Percentiles rank a stretch among this genome's conserved stretches.
Conservation (phyloP, 768 basidiomycete genomes). For the Phanerochaete carnosa region DNA sequence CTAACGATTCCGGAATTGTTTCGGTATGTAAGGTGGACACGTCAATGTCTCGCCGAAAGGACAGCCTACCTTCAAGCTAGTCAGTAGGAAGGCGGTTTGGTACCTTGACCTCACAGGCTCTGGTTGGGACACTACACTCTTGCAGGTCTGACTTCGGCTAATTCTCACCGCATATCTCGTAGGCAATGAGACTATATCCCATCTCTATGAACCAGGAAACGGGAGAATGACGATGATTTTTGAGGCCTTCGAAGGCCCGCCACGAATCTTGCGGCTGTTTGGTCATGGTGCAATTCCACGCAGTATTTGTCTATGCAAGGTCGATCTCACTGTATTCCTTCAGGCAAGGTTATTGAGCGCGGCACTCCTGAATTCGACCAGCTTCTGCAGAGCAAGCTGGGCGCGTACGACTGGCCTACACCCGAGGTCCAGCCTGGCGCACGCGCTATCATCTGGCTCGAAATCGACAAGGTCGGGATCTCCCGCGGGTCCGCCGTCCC, state of each 20-base stretch:
- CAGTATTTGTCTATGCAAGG: too few species aligned
- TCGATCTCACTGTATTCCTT: background rate
- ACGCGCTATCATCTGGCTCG: conserved; percentile 11
- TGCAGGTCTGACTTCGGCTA: too few species aligned
- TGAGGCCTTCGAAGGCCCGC: conserved; percentile 56
- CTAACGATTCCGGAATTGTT: background rate
- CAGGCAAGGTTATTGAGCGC: conserved; percentile 12
- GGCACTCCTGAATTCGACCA: conserved; percentile 4
- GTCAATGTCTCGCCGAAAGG: conserved; percentile 71
- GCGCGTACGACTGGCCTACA: background rate
- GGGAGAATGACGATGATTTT: conserved; percentile 61
- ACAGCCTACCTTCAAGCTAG: conserved; percentile 55
- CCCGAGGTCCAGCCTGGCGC: conserved; percentile 9
- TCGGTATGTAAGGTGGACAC: conserved; percentile 35
- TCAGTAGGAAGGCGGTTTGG: conserved; percentile 54
- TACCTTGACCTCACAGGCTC: conserved; percentile 74
- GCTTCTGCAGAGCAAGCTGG: background rate
- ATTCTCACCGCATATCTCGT: background rate
- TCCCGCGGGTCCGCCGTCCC: conserved; percentile 13
- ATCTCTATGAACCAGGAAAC: conserved; percentile 52
- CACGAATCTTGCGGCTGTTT: conserved; percentile 58
- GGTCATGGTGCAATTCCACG: conserved; percentile 43
- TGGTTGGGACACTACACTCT: too few species aligned
- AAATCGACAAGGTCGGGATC: conserved; percentile 8
- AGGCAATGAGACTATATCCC: conserved; percentile 59